Percentiles rank a stretch among this genome's conserved stretches.
These are phyloP conservation scores for Evernia prunastri DNA, from an alignment of 495 filamentous ascomycete species.

Conservation along the genomic window DNA sequence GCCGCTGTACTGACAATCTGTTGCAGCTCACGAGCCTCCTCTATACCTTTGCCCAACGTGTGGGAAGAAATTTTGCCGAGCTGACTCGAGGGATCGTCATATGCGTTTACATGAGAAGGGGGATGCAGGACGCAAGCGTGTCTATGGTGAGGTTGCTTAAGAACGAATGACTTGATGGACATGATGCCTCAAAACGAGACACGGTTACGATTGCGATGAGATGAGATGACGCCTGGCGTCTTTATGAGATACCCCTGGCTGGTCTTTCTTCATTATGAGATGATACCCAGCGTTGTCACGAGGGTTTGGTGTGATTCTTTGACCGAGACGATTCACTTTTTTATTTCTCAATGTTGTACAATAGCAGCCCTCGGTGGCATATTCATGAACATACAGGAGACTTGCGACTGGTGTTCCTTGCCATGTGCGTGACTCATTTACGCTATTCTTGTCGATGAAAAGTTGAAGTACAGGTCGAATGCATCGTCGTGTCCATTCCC, in stretches of 20 bases:
- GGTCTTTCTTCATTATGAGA: no score
- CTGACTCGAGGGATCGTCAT: constrained; percentile 21
- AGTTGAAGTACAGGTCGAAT: not conserved
- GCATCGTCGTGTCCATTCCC: not conserved
- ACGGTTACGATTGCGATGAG: not conserved
- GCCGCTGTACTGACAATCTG: not conserved
- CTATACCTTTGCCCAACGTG: constrained; percentile 17
- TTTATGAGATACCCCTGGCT: not conserved
- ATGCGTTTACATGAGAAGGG: constrained; percentile 9
- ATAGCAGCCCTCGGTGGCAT: not conserved
- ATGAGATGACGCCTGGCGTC: not conserved
- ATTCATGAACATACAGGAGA: not conserved
- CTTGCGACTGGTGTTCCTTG: not conserved
- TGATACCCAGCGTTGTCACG: no score
- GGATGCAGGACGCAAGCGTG: constrained; percentile 7
- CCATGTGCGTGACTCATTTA: not conserved
- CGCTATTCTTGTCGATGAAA: not conserved
- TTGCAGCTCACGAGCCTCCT: constrained; percentile 18
- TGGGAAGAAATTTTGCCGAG: constrained; percentile 18
- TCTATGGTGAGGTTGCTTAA: not conserved
- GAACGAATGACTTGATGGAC: not conserved
- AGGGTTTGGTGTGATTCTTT: not conserved
- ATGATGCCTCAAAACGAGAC: not conserved
- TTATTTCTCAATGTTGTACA: not conserved
- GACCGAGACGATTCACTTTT: not conserved